Evolutionary conservation across 352 stramenopile genomes (phyloP).

Genomic region (Phytophthora foliorum): DNA sequence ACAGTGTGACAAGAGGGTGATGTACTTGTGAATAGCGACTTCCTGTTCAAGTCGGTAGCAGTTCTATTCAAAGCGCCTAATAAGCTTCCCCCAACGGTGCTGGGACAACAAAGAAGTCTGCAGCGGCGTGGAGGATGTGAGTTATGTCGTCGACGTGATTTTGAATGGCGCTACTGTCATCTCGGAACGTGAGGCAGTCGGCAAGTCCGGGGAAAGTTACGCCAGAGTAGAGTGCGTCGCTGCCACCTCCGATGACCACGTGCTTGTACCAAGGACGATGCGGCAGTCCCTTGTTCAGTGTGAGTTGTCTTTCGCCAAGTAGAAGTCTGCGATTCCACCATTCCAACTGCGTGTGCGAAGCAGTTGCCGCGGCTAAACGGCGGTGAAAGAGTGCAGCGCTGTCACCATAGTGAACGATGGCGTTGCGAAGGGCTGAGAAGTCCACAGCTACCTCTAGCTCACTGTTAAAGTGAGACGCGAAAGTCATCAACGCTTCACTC

Average conservation of each 20-base stretch:
- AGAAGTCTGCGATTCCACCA: slow-evolving; percentile 9
- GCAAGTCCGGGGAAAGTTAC: slow-evolving; percentile 61
- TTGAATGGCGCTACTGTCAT: slow-evolving; percentile 49
- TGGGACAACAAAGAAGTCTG: slow-evolving; percentile 38
- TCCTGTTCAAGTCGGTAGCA: not conserved
- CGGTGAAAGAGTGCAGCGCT: slow-evolving; percentile 42
- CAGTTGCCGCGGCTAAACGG: not conserved
- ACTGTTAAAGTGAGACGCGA: slow-evolving; percentile 1
- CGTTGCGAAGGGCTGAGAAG: slow-evolving; percentile 29
- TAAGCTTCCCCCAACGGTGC: no score
- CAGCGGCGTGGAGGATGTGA: slow-evolving; percentile 40
- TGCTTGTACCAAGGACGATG: slow-evolving; percentile 69
- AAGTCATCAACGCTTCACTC: slow-evolving; percentile 40
- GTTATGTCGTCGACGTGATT: slow-evolving; percentile 54
- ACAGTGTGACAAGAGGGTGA: no score
- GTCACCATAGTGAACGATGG: slow-evolving; percentile 31
- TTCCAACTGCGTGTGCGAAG: not conserved
- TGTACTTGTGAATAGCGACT: no score
- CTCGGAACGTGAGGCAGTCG: slow-evolving; percentile 55
- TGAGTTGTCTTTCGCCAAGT: slow-evolving; percentile 56
- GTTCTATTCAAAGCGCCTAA: no score
- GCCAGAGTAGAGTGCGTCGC: slow-evolving; percentile 65
- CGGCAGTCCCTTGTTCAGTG: slow-evolving; percentile 46
- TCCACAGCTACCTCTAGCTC: slow-evolving; percentile 29
- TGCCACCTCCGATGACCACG: slow-evolving; percentile 64